These are phyloP conservation scores for Piper betle DNA, from an alignment of 164 flowering plant species.

Conservation along the genomic window DNA sequence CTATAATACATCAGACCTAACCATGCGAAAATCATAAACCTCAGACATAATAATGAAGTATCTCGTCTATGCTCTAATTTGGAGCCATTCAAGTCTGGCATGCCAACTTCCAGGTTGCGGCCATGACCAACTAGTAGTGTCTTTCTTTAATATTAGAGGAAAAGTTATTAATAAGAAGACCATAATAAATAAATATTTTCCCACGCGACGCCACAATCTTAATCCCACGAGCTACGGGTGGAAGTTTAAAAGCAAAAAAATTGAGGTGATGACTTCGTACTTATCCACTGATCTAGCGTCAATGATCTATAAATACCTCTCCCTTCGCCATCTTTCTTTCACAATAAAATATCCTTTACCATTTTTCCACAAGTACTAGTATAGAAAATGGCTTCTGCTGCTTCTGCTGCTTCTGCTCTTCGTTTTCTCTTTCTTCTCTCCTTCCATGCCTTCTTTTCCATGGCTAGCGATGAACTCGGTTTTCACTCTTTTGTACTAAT, in stretches of 20 bases:
- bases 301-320: background rate
- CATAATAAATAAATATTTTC: too few relatives aligned
- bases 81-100: too few relatives aligned
- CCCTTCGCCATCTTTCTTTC: background rate
- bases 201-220: background rate
- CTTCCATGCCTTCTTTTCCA: background rate
- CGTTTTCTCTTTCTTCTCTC: background rate
- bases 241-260: background rate
- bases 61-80: too few relatives aligned
- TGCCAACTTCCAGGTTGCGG: too few relatives aligned
- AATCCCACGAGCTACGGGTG: background rate
- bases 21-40: too few relatives aligned
- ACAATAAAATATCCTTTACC: background rate
- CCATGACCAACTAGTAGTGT: too few relatives aligned
- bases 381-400: background rate
- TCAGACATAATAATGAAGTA: too few relatives aligned
- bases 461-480: slow-evolving; percentile 1
- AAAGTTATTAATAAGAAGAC: too few relatives aligned
- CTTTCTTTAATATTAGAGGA: too few relatives aligned
- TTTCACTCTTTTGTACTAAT: slow-evolving; percentile 7
- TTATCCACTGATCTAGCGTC: background rate
- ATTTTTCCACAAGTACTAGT: background rate
- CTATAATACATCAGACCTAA: too few relatives aligned
- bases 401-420: background rate
- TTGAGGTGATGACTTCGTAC: too few relatives aligned